A percentile compares a stretch with the other conserved stretches of the same genome.
Evolutionary conservation across 208 protist genomes (phyloP).

Genomic region (Trypanosoma platydactyli): DNA sequence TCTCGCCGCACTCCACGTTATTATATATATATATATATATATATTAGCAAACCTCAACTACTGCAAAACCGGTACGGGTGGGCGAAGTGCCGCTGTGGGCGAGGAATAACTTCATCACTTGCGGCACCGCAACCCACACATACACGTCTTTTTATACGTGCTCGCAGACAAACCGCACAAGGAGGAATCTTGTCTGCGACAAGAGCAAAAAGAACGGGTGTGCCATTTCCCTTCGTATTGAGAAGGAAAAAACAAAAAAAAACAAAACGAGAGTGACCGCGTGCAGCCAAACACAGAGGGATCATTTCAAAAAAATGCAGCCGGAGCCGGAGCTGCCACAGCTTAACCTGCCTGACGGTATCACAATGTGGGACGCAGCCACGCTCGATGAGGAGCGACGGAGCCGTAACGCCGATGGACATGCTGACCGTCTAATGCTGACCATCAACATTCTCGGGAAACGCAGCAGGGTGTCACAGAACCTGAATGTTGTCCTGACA

Average conservation of each 20-base stretch:
- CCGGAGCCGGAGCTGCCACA: slow-evolving; percentile 28
- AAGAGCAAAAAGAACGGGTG: slow-evolving; percentile 8
- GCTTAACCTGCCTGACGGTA: slow-evolving; percentile 49
- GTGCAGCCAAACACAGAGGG: neutral
- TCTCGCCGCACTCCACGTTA: slow-evolving; percentile 8
- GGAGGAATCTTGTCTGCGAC: neutral
- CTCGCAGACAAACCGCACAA: neutral
- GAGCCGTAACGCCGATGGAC: slow-evolving; percentile 23
- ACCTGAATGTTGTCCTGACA: slow-evolving; percentile 56
- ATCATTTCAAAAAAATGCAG: no score
- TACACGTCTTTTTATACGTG: neutral
- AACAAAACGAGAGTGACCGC: neutral
- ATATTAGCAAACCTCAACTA: neutral
- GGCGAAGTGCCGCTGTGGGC: no score
- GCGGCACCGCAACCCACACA: neutral
- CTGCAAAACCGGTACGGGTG: no score
- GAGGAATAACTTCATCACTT: no score
- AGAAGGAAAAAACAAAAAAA: slow-evolving; percentile 12
- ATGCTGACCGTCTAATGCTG: slow-evolving; percentile 42
- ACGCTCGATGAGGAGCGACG: slow-evolving; percentile 38
- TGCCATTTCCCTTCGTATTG: no score
- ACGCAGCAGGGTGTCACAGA: slow-evolving; percentile 60
- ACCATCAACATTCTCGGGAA: slow-evolving; percentile 81
- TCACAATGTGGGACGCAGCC: slow-evolving; percentile 56
- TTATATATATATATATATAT: slow-evolving; percentile 21